Evolutionary conservation across 768 basidiomycete genomes (phyloP).

Genomic region (Nevesoporus exiguus): DNA sequence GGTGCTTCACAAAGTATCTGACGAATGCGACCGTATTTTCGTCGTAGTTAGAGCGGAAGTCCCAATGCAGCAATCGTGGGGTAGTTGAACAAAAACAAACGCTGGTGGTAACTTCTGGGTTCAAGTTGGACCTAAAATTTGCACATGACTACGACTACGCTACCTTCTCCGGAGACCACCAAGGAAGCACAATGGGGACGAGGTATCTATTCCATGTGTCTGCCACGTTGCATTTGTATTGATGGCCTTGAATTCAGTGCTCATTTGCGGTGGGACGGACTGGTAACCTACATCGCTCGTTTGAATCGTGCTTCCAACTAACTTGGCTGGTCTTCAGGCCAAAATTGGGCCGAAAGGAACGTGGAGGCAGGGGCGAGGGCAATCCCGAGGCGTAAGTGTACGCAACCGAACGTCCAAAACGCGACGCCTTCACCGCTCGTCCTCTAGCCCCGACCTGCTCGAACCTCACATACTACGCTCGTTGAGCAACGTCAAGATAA

Average conservation of each 20-base stretch:
- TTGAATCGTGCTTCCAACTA: slow-evolving; percentile 1
- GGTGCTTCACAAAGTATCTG: background rate
- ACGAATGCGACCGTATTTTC: background rate
- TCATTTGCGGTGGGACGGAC: slow-evolving; percentile 85
- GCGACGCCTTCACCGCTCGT: background rate
- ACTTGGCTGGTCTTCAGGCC: slow-evolving; percentile 46
- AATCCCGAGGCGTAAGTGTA: slow-evolving; percentile 35
- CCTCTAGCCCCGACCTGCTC: slow-evolving; percentile 72
- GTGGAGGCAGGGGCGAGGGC: slow-evolving; percentile 45
- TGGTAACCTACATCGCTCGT: slow-evolving; percentile 46
- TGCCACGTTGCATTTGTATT: slow-evolving; percentile 12
- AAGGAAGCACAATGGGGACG: slow-evolving; percentile 44
- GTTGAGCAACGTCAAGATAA: slow-evolving; percentile 71
- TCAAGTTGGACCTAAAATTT: slow-evolving; percentile 21
- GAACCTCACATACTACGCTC: slow-evolving; percentile 90
- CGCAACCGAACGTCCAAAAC: slow-evolving; percentile 1
- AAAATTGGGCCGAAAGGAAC: slow-evolving; percentile 72
- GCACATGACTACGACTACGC: slow-evolving; percentile 30
- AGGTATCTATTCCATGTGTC: slow-evolving; percentile 24
- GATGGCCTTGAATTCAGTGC: slow-evolving; percentile 43
- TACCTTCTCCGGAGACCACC: slow-evolving; percentile 21
- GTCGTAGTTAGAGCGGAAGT: slow-evolving; percentile 32
- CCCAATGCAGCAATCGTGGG: slow-evolving; percentile 32
- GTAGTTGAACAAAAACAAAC: slow-evolving; percentile 18
- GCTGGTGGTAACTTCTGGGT: slow-evolving; percentile 12